Evolutionary conservation across 2,329 filamentous ascomycete genomes (phyloP).

Genomic region (Aureobasidium namibiae): DNA sequence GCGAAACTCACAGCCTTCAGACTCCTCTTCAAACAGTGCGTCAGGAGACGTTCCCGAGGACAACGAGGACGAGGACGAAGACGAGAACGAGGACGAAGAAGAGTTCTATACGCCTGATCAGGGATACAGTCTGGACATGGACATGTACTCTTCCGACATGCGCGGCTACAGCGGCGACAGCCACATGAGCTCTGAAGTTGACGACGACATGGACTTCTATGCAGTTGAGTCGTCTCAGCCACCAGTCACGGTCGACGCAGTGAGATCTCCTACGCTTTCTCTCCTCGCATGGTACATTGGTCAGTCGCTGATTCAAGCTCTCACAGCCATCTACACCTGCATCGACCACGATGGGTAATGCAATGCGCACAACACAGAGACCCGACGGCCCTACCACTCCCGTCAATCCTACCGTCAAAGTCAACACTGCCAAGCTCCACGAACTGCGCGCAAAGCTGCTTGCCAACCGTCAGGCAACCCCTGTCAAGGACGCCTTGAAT

Average conservation of each 20-base stretch:
- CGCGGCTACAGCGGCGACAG: neutral
- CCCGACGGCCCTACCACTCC: neutral
- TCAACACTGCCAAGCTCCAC: conserved; percentile 1
- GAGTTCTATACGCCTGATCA: too few species aligned
- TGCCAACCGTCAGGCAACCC: neutral
- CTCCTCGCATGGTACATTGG: neutral
- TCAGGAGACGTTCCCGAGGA: too few species aligned
- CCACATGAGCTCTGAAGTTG: neutral
- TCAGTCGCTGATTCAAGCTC: neutral
- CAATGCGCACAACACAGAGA: neutral
- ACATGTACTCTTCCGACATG: neutral
- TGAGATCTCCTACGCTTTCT: neutral
- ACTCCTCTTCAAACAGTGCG: too few species aligned
- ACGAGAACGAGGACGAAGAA: neutral
- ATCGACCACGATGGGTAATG: neutral
- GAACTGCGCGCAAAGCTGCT: conserved; percentile 1
- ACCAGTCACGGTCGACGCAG: neutral
- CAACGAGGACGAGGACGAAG: too few species aligned
- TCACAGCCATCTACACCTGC: neutral
- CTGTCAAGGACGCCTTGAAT: neutral
- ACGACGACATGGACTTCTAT: conserved; percentile 3
- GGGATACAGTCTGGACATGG: neutral
- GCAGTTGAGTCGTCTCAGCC: neutral
- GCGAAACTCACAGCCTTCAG: neutral
- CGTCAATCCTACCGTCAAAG: neutral